A percentile compares a stretch with the other conserved stretches of the same genome.
Conservation (phyloP, 2,329 filamentous ascomycete genomes). For the Xylaria digitata region DNA sequence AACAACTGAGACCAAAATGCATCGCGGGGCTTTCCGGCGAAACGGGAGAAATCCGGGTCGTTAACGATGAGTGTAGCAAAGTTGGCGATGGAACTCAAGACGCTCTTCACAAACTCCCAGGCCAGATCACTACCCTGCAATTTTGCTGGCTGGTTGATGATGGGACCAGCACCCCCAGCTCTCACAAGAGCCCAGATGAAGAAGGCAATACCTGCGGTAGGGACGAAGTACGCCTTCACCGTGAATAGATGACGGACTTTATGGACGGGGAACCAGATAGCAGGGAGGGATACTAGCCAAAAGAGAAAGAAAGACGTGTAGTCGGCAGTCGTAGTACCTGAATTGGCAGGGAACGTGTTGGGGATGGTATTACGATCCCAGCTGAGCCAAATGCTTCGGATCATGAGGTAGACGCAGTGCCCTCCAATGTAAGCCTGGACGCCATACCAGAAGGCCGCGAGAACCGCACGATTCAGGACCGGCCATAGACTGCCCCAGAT, state of each 20-base stretch:
- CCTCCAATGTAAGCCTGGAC: conserved; percentile 89
- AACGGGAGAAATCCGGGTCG: conserved; percentile 86
- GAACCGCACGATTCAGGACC: conserved; percentile 86
- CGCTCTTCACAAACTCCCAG: conserved; percentile 85
- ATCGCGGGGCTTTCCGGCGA: conserved; percentile 79
- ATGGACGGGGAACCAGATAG: conserved; percentile 90
- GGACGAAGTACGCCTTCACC: conserved; percentile 86
- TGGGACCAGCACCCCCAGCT: conserved; percentile 84
- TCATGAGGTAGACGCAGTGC: conserved; percentile 88
- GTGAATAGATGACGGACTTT: conserved; percentile 91
- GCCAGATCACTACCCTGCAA: conserved; percentile 75
- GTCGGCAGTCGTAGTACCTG: conserved; percentile 78
- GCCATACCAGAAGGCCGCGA: conserved; percentile 88
- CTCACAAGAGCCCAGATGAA: conserved; percentile 88
- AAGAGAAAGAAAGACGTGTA: conserved; percentile 90
- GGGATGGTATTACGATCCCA: conserved; percentile 70
- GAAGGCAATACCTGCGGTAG: conserved; percentile 83
- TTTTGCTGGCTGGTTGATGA: conserved; percentile 75
- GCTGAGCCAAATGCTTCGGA: conserved; percentile 81
- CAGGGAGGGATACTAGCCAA: conserved; percentile 82
- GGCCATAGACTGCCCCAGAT: conserved; percentile 93
- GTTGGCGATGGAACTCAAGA: conserved; percentile 91
- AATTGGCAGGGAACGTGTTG: conserved; percentile 72
- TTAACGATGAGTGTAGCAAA: conserved; percentile 89
- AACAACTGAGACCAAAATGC: conserved; percentile 84